phyloP scores from a whole-genome alignment of 805 yeast genomes.

The Cyberlindnera saturnus region DNA sequence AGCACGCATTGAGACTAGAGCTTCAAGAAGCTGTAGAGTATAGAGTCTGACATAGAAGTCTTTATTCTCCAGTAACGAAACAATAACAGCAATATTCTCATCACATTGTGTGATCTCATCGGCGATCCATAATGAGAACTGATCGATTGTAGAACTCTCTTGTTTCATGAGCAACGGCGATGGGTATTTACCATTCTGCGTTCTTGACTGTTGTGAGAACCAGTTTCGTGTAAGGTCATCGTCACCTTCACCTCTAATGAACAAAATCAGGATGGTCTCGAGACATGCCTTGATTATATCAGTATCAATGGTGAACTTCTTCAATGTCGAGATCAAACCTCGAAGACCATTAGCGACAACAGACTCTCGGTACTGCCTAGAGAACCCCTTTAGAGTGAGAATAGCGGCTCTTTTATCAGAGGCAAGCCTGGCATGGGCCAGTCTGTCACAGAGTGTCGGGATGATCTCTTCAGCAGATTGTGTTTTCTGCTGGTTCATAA shows the following conservation, averaged over 20 bases:
- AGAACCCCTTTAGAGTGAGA: constrained; percentile 79
- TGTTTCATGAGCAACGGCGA: constrained; percentile 60
- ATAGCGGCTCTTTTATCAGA: constrained; percentile 91
- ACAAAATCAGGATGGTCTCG: constrained; percentile 79
- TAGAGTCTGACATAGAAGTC: constrained; percentile 80
- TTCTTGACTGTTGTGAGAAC: constrained; percentile 69
- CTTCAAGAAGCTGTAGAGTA: constrained; percentile 78
- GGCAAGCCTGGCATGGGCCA: constrained; percentile 72
- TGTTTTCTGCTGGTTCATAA: constrained; percentile 41
- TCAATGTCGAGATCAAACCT: constrained; percentile 61
- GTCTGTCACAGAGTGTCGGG: constrained; percentile 80
- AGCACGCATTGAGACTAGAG: constrained; percentile 74
- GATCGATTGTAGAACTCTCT: constrained; percentile 49
- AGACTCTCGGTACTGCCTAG: constrained; percentile 82
- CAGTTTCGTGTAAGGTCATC: constrained; percentile 63
- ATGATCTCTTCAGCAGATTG: constrained; percentile 78
- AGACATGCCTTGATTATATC: constrained; percentile 72
- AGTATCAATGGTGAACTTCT: constrained; percentile 60
- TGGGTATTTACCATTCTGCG: constrained; percentile 73
- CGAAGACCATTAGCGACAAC: constrained; percentile 85
- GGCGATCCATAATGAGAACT: constrained; percentile 89
- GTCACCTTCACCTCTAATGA: constrained; percentile 62
- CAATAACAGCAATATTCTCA: constrained; percentile 23
- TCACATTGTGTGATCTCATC: constrained; percentile 76
- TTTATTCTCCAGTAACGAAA: constrained; percentile 40